A percentile compares a stretch with the other conserved stretches of the same genome.
These are phyloP conservation scores for Arthrobotrys entomopaga DNA, from an alignment of 2,329 filamentous ascomycete genomes.

Conservation along the genomic window DNA sequence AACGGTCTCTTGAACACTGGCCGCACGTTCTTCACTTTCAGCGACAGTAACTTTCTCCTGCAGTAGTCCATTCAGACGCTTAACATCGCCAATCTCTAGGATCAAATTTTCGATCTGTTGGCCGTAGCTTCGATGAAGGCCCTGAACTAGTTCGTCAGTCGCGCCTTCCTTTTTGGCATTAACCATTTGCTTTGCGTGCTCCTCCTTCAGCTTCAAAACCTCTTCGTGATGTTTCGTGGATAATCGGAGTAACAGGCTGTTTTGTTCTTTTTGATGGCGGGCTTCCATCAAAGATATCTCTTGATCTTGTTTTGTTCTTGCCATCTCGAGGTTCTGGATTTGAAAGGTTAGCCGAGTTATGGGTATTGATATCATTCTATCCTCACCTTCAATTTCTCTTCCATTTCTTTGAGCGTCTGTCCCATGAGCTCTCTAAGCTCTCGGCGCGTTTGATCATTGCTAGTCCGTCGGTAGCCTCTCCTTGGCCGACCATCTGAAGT, in stretches of 20 bases:
- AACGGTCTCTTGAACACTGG: conserved; percentile 50
- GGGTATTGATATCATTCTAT: no score
- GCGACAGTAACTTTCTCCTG: conserved; percentile 33
- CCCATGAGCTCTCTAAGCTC: conserved; percentile 52
- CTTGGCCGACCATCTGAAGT: conserved; percentile 45
- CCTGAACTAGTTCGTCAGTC: conserved; percentile 50
- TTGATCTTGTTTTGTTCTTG: conserved; percentile 44
- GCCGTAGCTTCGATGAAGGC: conserved; percentile 48
- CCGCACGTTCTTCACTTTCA: conserved; percentile 39
- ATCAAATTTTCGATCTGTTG: conserved; percentile 53
- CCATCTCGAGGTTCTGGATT: conserved; percentile 44
- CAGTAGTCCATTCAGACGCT: conserved; percentile 42
- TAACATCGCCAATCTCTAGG: conserved; percentile 45
- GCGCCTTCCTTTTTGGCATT: conserved; percentile 50
- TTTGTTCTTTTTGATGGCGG: conserved; percentile 50
- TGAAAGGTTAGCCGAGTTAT: no score
- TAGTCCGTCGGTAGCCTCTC: conserved; percentile 47
- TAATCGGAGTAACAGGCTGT: conserved; percentile 36
- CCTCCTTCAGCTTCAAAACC: conserved; percentile 33
- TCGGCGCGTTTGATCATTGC: conserved; percentile 48
- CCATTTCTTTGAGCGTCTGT: conserved; percentile 49
- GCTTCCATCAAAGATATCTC: conserved; percentile 46
- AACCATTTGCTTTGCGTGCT: conserved; percentile 48
- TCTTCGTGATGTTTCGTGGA: conserved; percentile 52
- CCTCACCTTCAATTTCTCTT: conserved; percentile 41